Base-by-base conservation (phyloP, 768 basidiomycete species). In the Termitomyces sp. region DNA sequence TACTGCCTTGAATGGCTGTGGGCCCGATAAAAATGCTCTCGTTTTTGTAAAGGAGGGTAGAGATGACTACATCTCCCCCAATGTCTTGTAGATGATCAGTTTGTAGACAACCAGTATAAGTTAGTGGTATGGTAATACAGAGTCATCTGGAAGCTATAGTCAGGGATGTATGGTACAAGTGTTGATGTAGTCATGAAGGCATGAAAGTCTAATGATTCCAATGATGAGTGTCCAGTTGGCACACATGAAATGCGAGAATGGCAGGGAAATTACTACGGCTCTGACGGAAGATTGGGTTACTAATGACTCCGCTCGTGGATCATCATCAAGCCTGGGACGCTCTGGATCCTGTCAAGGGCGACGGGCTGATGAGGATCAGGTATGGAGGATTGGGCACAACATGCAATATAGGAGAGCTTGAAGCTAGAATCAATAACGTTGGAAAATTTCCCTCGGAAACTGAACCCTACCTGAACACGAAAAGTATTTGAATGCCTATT, bases 291-390 rank as follows among this genome's bases (percentile, higher is more conserved):
- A n/a, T 24, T 18, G 36, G 36, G 26, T 48, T 20, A 56, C 51
- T 67, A 59, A 48, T 69, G 65, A 57, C 68, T 74, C 49, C 84
- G 76, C 48, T 72, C 73, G 51, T 85, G 26, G 66, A 90, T 81
- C 40, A 86, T 90, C 90, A 91, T 92, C 32, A 90, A 77, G 9
- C 89, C 90, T 2, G 86, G 85, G 6, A 91, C 77, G 61, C 80
- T 78, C 62, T 73, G 79, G 50, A 80, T 83, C 58, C 80, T 77
- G 58, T 87, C 81, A 48, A 89, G 67, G 1, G 82, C 81, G 26
- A 90, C 80, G 1, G 87, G 87, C 26, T 74, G 76, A 63, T 78
- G 79, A 14, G 87, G 82, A 68, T 91, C 87, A 3, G 74, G 70
- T 2, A 62, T 62, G 8, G 70, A 65, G 3, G 84, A 82, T 52